Evolutionary conservation across 345 rosid genomes (phyloP).

Genomic region (Alliaria petiolata): DNA sequence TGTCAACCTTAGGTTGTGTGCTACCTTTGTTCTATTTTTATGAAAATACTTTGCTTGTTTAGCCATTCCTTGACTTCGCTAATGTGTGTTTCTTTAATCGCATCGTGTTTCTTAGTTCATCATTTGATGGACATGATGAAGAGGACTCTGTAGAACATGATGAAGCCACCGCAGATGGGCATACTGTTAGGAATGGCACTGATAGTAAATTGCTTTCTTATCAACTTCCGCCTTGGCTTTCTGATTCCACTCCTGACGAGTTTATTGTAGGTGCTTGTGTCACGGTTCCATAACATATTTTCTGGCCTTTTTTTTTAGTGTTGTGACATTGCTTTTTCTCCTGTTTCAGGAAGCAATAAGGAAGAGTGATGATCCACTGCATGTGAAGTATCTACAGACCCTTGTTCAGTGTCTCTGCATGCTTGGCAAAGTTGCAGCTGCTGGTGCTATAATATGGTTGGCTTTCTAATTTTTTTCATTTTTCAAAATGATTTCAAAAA

Average conservation of each 20-base stretch:
- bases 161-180: conserved; percentile 52
- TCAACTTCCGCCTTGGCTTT: conserved; percentile 81
- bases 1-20: conserved; percentile 4
- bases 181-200: conserved; percentile 49
- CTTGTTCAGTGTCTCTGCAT: conserved; percentile 95
- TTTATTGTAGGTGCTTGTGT: conserved; percentile 57
- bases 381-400: conserved; percentile 93
- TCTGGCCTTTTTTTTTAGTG: conserved; percentile 16
- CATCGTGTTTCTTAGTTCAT: conserved; percentile 52
- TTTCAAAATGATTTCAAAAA: conserved; percentile 1
- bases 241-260: conserved; percentile 88
- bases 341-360: conserved; percentile 68
- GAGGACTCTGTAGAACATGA: conserved; percentile 64
- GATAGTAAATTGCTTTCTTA: conserved; percentile 51
- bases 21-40: neutral
- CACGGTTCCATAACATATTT: neutral
- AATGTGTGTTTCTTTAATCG: conserved; percentile 4
- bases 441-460: conserved; percentile 96
- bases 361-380: conserved; percentile 86
- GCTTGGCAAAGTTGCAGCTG: conserved; percentile 97
- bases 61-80: neutral
- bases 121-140: conserved; percentile 81
- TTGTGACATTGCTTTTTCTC: conserved; percentile 10
- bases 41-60: neutral
- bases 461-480: conserved; percentile 35